Conservation (phyloP, 176 grass and related monocot genomes). For the Oryza australiensis region DNA sequence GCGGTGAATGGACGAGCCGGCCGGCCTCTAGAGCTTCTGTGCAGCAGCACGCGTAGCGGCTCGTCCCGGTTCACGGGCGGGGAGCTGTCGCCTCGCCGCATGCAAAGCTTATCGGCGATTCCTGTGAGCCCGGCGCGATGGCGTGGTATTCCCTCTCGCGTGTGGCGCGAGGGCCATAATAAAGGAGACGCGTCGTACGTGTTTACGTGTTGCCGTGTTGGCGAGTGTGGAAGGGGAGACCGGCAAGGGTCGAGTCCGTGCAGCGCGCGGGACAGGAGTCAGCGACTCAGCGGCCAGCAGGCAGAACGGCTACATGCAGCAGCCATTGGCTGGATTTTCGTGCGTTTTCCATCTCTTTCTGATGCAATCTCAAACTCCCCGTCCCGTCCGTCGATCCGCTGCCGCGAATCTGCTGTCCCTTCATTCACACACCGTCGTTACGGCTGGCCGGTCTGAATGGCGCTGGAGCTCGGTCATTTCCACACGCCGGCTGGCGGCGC, state of each 20-base stretch:
- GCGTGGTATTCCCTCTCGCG: background rate
- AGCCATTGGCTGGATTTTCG: background rate
- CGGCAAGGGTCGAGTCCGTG: background rate
- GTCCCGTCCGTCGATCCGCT: background rate
- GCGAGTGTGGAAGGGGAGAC: slow-evolving; percentile 42
- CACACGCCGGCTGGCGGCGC: slow-evolving; percentile 37
- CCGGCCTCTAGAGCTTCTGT: slow-evolving; percentile 46
- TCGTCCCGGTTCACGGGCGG: slow-evolving; percentile 29
- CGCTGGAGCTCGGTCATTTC: background rate
- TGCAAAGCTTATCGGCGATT: slow-evolving; percentile 15
- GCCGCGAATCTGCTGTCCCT: background rate
- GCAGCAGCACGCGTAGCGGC: background rate
- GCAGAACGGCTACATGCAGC: slow-evolving; percentile 1
- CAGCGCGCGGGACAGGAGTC: background rate
- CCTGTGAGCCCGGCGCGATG: too few relatives aligned
- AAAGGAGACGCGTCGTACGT: slow-evolving; percentile 27
- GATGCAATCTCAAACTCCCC: background rate
- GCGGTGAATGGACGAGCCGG: slow-evolving; percentile 26
- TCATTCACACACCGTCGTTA: slow-evolving; percentile 39
- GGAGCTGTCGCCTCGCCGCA: slow-evolving; percentile 69
- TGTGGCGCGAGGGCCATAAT: background rate
- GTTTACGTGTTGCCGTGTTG: slow-evolving; percentile 24
- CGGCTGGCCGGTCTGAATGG: slow-evolving; percentile 19
- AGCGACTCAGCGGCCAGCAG: background rate
- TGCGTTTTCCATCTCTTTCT: slow-evolving; percentile 13